A percentile compares a stretch with the other conserved stretches of the same genome.
phyloP scores from a whole-genome alignment of 768 basidiomycete species.

The Mycena albidolilacea region DNA sequence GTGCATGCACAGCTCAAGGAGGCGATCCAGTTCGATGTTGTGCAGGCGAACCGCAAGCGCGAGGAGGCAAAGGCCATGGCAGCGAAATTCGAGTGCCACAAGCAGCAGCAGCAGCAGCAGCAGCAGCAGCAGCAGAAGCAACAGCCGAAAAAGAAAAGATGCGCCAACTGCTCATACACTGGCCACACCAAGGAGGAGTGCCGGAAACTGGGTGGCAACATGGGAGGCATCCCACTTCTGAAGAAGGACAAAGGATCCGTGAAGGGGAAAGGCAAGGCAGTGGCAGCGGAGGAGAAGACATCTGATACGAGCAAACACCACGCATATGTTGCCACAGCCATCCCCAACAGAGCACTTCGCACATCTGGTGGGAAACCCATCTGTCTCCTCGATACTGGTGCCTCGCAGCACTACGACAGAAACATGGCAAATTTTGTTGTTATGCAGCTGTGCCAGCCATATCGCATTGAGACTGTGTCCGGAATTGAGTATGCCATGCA shows the following conservation, averaged over 20 bases:
- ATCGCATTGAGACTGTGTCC: not conserved
- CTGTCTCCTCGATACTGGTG: too few species aligned
- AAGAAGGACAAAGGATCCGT: conserved; percentile 1
- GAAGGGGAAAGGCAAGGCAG: conserved; percentile 21
- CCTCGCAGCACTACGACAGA: too few species aligned
- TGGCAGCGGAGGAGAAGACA: conserved; percentile 12
- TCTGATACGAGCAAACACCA: conserved; percentile 3
- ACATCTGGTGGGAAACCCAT: too few species aligned
- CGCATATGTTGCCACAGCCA: not conserved
- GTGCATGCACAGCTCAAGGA: too few species aligned
- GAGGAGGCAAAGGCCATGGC: too few species aligned
- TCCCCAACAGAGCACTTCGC: too few species aligned
- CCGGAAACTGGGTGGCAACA: too few species aligned
- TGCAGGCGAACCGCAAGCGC: too few species aligned
- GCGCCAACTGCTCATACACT: conserved; percentile 11
- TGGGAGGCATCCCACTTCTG: too few species aligned
- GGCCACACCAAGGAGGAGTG: too few species aligned
- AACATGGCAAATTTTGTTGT: too few species aligned
- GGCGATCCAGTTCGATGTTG: too few species aligned
- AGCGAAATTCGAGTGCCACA: conserved; percentile 15
- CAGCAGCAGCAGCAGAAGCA: not conserved
- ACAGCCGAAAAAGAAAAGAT: conserved; percentile 12
- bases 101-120: conserved; percentile 13
- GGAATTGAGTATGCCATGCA: conserved; percentile 1
- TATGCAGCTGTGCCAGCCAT: not conserved